Conservation (phyloP, 73 alveolate genomes). For the Symbiodinium pilosum region DNA sequence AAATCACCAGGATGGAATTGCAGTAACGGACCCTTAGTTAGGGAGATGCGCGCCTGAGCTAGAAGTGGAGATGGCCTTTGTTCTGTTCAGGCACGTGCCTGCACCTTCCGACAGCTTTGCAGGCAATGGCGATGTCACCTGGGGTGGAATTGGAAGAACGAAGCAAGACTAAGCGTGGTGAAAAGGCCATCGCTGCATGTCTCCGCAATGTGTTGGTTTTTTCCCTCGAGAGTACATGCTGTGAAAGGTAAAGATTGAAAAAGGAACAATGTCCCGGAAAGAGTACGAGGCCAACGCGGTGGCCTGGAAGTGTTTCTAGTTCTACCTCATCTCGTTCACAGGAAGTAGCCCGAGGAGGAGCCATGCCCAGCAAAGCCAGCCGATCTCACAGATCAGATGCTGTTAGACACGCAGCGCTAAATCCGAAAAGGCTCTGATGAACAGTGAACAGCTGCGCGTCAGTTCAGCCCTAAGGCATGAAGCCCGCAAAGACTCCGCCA, state of each 20-base stretch:
- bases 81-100: no score
- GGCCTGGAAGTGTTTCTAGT: no score
- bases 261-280: constrained; percentile 76
- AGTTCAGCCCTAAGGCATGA: no score
- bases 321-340: neutral
- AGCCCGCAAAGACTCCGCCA: no score
- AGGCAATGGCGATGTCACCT: constrained; percentile 86
- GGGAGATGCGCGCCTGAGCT: no score
- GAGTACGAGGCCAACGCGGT: constrained; percentile 45
- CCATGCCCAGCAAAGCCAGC: neutral
- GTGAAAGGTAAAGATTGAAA: constrained; percentile 28
- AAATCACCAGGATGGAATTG: no score
- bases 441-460: no score
- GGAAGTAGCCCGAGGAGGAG: neutral
- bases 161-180: constrained; percentile 34
- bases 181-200: constrained; percentile 23
- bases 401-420: no score
- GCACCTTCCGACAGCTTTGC: neutral
- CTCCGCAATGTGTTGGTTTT: neutral
- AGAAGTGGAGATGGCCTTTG: no score
- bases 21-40: no score
- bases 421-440: no score
- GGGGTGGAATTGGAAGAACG: constrained; percentile 80
- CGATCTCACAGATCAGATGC: no score
- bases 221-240: neutral